These are phyloP conservation scores for Mortierella sp. DNA, from an alignment of 371 early-diverging fungal species.

Conservation along the genomic window DNA sequence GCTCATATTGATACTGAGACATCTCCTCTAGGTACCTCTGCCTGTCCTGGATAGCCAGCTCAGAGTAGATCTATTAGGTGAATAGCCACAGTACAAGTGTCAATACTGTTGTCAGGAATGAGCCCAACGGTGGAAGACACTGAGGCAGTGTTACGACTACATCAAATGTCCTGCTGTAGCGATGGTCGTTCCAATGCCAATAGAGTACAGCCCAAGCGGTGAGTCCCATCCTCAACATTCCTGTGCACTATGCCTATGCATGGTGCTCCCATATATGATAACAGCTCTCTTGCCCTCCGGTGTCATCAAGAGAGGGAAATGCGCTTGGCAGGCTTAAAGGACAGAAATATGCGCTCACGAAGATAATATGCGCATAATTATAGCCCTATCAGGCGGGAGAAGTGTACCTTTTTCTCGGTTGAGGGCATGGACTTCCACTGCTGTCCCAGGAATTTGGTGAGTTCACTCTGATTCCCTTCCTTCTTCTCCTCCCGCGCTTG, in stretches of 20 bases:
- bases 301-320: not conserved
- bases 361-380: not conserved
- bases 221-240: too few species aligned
- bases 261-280: too few species aligned
- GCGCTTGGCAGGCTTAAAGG: too few species aligned
- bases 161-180: too few species aligned
- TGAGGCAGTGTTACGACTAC: too few species aligned
- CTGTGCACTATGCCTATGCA: too few species aligned
- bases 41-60: constrained; percentile 37
- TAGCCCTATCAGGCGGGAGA: not conserved
- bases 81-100: too few species aligned
- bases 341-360: too few species aligned
- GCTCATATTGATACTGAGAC: constrained; percentile 30
- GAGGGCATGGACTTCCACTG: constrained; percentile 67
- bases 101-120: too few species aligned
- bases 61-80: constrained; percentile 39
- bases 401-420: constrained; percentile 67
- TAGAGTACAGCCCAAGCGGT: too few species aligned
- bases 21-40: constrained; percentile 37
- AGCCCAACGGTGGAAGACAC: too few species aligned
- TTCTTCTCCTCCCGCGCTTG: constrained; percentile 71
- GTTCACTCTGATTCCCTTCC: constrained; percentile 65
- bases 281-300: not conserved
- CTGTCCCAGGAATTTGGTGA: constrained; percentile 64
- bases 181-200: too few species aligned